These are phyloP conservation scores for Stenogyne calaminthoides DNA, from an alignment of 305 asterid species.

Conservation along the genomic window DNA sequence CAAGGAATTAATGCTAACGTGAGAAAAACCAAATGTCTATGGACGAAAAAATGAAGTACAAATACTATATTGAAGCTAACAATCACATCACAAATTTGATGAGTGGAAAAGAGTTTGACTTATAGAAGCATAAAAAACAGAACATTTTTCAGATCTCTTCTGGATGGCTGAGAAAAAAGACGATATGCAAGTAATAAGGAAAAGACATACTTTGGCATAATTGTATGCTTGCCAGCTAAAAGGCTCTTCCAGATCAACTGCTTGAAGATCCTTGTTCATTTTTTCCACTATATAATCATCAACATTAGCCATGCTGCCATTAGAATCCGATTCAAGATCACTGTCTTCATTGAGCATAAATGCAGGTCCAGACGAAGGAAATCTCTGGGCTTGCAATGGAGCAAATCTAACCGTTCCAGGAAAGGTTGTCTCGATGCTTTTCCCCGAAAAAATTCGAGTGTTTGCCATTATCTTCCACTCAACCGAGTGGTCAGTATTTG, in stretches of 20 bases:
- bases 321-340: slow-evolving; percentile 75
- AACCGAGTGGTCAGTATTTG: slow-evolving; percentile 69
- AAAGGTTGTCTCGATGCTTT: slow-evolving; percentile 86
- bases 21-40: slow-evolving; percentile 18
- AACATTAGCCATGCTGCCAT: slow-evolving; percentile 63
- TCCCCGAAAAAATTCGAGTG: slow-evolving; percentile 80
- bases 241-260: slow-evolving; percentile 94
- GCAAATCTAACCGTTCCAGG: slow-evolving; percentile 94
- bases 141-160: background rate
- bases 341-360: slow-evolving; percentile 72
- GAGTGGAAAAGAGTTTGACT: background rate
- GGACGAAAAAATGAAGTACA: slow-evolving; percentile 5
- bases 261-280: slow-evolving; percentile 87
- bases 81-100: background rate
- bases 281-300: slow-evolving; percentile 86
- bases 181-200: slow-evolving; percentile 14
- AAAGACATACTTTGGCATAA: slow-evolving; percentile 75
- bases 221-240: slow-evolving; percentile 96
- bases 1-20: slow-evolving; percentile 30
- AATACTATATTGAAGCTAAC: slow-evolving; percentile 19
- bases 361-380: slow-evolving; percentile 43
- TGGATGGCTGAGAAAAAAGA: slow-evolving; percentile 18
- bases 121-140: slow-evolving; percentile 3
- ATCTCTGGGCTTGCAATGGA: slow-evolving; percentile 78
- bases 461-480: slow-evolving; percentile 84